These are phyloP conservation scores for Hawksworthiomyces lignivorus DNA, from an alignment of 2,329 filamentous ascomycete genomes.

Conservation along the genomic window DNA sequence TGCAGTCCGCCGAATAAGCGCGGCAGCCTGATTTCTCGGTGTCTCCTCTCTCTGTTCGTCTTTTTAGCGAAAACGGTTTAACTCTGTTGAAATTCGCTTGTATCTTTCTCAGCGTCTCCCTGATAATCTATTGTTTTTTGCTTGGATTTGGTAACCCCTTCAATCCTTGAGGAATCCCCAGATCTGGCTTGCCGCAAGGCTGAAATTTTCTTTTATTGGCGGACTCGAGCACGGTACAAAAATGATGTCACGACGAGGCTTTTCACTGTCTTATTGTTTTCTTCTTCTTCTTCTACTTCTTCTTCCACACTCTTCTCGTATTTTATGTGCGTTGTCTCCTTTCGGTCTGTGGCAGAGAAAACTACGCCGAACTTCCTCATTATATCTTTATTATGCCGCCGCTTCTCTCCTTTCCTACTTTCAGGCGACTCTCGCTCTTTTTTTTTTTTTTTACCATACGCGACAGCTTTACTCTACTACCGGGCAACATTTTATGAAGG, in stretches of 20 bases:
- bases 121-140: constrained; percentile 30
- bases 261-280: constrained; percentile 11
- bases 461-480: constrained; percentile 5
- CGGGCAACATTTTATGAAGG: constrained; percentile 8
- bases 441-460: background rate
- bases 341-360: background rate
- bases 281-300: constrained; percentile 6
- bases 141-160: constrained; percentile 43
- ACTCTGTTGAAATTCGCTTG: constrained; percentile 9
- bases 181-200: constrained; percentile 59
- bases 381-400: background rate
- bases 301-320: constrained; percentile 1
- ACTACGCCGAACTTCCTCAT: background rate
- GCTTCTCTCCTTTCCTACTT: background rate
- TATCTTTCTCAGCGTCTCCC: constrained; percentile 14
- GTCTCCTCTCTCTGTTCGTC: background rate
- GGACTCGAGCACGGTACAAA: constrained; percentile 34
- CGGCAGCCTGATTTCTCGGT: background rate
- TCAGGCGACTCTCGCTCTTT: constrained; percentile 1
- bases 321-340: background rate
- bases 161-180: constrained; percentile 39
- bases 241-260: constrained; percentile 31
- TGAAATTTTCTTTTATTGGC: constrained; percentile 35
- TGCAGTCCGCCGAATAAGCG: constrained; percentile 42
- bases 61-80: background rate